Evolutionary conservation across 495 filamentous ascomycete species (phyloP), one percentile per base, ranked within the genome.

Genomic region (Eremomyces bilateralis): DNA sequence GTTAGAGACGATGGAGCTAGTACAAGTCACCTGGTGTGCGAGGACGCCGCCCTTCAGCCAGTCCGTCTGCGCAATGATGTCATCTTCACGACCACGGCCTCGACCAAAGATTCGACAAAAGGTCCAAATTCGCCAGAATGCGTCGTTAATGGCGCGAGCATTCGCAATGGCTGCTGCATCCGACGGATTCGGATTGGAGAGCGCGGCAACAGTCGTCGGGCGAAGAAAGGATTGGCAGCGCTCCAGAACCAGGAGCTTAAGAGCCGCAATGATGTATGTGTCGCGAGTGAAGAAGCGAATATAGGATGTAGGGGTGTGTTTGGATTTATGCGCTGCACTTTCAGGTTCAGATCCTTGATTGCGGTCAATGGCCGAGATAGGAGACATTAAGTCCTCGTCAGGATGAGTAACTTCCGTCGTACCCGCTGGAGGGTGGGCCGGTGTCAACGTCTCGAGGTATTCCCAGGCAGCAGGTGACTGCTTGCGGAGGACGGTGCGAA

Each of bases 111-210:
- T 63, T 12, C 63, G 65, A 47, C 71, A 76, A 52, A 77, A 77
- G 2, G 65, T 72, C 72, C 72, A 77, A 15, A 77, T 61, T 0
- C 72, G 62, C 69, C 70, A 76, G 35, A 76, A 64, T 1, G 72
- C 71, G 47, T 71, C 61, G 42, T 75, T 65, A n/a, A 75, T 59
- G 35, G 65, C 61, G 30, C 59, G 6, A 27, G 24, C 6, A 13
- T 8, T 27, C 8, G 24, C 24, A n/a, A n/a, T n/a, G n/a, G n/a
- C n/a, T 8, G 24, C 55, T 0, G 65, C 59, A 8, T 63, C 58
- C 4, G 46, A 37, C 22, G 57, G 53, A 35, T 71, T 60, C 5
- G 56, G 41, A 3, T 64, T 67, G 1, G 63, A 51, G 11, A 76
- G 58, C 1, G 67, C 70, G 5, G 51, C 49, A 4, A 67, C 58